Evolutionary conservation across 2,329 filamentous ascomycete genomes (phyloP), one percentile per base, ranked within the genome.

Genomic region (Nigrospora sphaerica): DNA sequence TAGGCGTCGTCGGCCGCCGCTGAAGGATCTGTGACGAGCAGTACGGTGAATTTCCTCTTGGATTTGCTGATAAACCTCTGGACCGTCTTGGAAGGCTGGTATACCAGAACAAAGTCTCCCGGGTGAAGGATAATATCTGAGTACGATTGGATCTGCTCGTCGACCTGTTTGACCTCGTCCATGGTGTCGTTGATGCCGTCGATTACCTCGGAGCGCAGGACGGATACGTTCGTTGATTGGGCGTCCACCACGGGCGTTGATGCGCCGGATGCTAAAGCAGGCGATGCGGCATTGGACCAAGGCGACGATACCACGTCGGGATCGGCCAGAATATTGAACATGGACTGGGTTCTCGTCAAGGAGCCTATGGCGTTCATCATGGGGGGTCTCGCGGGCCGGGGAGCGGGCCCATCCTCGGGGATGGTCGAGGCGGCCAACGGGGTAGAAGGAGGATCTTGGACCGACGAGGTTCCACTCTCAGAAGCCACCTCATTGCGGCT

Each of bases 151-250:
- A 98, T 95, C 66, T 95, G 90, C 60, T 95, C 89, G 62, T 96
- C 93, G 9, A 90, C 90, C 61, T 92, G 86, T 54, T 86, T 85
- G 47, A 98, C 83, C 68, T 98, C 93, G 61, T 98, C 93, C 65
- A 95, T 87, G 49, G 98, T 90, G 64, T 98, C 93, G 58, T 89
- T 84, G 58, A 98, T 96, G 37, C 91, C 93, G 57, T 93, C 88
- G 54, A 96, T 84, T 23, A 97, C 86, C 66, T 97, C 93, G 13
- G 88, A 88, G 50, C 90, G 86, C 48, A 97, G 74, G 52, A 95
- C 86, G 49, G 86, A 78, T 45, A 72, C 65, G 50, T 74, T 74
- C 39, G 72, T 69, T 14, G 65, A 64, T 53, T 68, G 67, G 0
- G 58, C 52, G 39, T 60, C 59, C 4, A 56, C 56, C 46, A 71